phyloP scores from a whole-genome alignment of 2,329 filamentous ascomycete species.

The Talaromyces sp. region DNA sequence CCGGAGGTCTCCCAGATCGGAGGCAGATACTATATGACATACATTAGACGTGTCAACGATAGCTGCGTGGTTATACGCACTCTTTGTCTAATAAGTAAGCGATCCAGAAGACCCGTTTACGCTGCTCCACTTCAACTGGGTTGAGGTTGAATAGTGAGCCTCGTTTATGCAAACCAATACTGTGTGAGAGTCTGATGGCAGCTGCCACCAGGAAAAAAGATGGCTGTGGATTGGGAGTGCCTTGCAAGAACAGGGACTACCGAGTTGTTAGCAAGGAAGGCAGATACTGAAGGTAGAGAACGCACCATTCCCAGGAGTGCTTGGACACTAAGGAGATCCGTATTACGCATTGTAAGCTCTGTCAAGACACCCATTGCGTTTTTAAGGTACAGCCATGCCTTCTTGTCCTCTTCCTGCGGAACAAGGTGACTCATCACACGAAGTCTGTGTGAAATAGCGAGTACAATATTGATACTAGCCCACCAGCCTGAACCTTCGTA shows the following conservation, averaged over 20 bases:
- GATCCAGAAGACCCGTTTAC: slow-evolving; percentile 74
- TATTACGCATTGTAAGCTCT: slow-evolving; percentile 93
- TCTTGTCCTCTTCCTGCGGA: slow-evolving; percentile 84
- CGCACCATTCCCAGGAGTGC: slow-evolving; percentile 81
- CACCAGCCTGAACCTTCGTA: slow-evolving; percentile 98
- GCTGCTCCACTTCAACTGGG: slow-evolving; percentile 88
- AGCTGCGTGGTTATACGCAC: slow-evolving; percentile 33
- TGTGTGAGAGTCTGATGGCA: slow-evolving; percentile 85
- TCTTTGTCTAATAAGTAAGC: slow-evolving; percentile 72
- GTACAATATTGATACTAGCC: slow-evolving; percentile 89
- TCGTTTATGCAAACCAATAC: slow-evolving; percentile 90
- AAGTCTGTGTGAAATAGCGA: slow-evolving; percentile 89
- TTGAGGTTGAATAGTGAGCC: slow-evolving; percentile 92
- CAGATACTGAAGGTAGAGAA: neutral
- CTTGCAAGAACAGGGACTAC: slow-evolving; percentile 81
- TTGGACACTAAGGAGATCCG: slow-evolving; percentile 90
- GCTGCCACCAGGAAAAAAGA: slow-evolving; percentile 87
- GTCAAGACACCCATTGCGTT: slow-evolving; percentile 92
- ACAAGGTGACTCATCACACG: slow-evolving; percentile 94
- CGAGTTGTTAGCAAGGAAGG: slow-evolving; percentile 15
- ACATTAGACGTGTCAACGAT: neutral
- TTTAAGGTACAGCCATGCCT: slow-evolving; percentile 93
- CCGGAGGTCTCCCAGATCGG: slow-evolving; percentile 67
- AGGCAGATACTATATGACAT: slow-evolving; percentile 56
- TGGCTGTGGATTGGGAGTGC: slow-evolving; percentile 93